Conservation (phyloP, 108 stramenopile genomes). For the Seminavis robusta region DNA sequence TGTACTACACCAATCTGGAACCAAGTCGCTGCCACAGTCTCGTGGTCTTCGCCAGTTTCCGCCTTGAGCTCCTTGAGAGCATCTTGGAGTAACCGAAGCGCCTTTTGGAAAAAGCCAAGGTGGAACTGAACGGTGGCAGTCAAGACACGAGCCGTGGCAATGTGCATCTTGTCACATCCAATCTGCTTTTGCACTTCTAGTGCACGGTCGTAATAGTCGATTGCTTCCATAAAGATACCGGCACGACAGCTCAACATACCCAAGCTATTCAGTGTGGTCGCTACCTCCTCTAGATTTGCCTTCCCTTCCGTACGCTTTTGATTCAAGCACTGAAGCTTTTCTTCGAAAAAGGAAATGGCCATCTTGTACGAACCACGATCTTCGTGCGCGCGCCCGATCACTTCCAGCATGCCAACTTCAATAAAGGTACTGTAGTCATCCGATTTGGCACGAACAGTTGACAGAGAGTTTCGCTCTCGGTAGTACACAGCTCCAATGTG, state of each 20-base stretch:
- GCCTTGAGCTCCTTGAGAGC: conserved; percentile 40
- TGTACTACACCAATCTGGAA: conserved; percentile 60
- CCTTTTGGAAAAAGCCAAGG: conserved; percentile 44
- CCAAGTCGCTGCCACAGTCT: conserved; percentile 58
- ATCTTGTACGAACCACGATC: conserved; percentile 64
- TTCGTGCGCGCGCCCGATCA: conserved; percentile 70
- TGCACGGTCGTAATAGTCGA: conserved; percentile 68
- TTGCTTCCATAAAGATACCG: conserved; percentile 51
- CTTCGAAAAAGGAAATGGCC: conserved; percentile 70
- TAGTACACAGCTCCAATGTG: conserved; percentile 77
- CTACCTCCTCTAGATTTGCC: conserved; percentile 38
- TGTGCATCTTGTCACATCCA: conserved; percentile 53
- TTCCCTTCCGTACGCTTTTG: conserved; percentile 17
- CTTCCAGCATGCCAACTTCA: conserved; percentile 67
- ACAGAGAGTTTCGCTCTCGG: conserved; percentile 60
- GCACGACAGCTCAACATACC: conserved; percentile 53
- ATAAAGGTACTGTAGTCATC: conserved; percentile 70
- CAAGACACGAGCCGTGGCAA: conserved; percentile 59
- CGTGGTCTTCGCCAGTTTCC: conserved; percentile 46
- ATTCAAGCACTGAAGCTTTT: conserved; percentile 55
- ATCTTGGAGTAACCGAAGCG: conserved; percentile 55
- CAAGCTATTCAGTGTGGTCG: conserved; percentile 64
- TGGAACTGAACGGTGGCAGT: conserved; percentile 58
- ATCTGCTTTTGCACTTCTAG: conserved; percentile 49
- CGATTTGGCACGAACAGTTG: conserved; percentile 46